Conservation (phyloP, 164 flowering plant species). For the Nelumbo lutea region DNA sequence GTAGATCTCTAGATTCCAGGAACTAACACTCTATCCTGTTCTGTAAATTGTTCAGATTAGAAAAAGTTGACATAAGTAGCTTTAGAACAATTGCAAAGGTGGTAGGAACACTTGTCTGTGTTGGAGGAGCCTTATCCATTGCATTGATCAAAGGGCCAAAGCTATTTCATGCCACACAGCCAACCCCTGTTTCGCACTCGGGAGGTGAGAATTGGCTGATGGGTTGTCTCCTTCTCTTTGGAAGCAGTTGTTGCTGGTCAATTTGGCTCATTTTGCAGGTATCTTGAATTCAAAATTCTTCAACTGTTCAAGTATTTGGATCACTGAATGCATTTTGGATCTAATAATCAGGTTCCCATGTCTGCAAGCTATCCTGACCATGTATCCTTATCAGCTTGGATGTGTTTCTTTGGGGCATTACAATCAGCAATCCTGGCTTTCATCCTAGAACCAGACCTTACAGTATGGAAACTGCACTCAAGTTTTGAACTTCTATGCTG, state of each 20-base stretch:
- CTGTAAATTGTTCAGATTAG: slow-evolving; percentile 26
- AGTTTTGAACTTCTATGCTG: slow-evolving; percentile 26
- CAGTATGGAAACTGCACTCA: slow-evolving; percentile 47
- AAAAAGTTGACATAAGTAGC: slow-evolving; percentile 40
- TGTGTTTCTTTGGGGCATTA: slow-evolving; percentile 54
- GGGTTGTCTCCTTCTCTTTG: slow-evolving; percentile 53
- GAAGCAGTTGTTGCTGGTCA: slow-evolving; percentile 52
- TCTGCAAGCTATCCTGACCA: slow-evolving; percentile 48
- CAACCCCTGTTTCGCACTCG: neutral
- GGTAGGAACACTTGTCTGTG: slow-evolving; percentile 44
- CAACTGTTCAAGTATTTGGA: neutral
- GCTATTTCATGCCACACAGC: slow-evolving; percentile 36
- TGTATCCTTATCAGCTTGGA: slow-evolving; percentile 59
- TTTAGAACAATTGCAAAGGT: slow-evolving; percentile 43
- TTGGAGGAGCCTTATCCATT: slow-evolving; percentile 47
- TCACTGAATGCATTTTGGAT: neutral
- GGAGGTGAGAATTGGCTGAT: slow-evolving; percentile 38
- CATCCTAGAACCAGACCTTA: slow-evolving; percentile 35
- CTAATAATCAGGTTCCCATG: slow-evolving; percentile 44
- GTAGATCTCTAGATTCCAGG: neutral
- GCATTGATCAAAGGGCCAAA: slow-evolving; percentile 52
- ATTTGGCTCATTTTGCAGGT: slow-evolving; percentile 70
- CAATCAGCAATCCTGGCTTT: slow-evolving; percentile 43
- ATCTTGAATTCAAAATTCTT: neutral
- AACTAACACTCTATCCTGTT: neutral